These are phyloP conservation scores for Cryptomeria japonica DNA, from an alignment of 75 land plant species.

Conservation along the genomic window DNA sequence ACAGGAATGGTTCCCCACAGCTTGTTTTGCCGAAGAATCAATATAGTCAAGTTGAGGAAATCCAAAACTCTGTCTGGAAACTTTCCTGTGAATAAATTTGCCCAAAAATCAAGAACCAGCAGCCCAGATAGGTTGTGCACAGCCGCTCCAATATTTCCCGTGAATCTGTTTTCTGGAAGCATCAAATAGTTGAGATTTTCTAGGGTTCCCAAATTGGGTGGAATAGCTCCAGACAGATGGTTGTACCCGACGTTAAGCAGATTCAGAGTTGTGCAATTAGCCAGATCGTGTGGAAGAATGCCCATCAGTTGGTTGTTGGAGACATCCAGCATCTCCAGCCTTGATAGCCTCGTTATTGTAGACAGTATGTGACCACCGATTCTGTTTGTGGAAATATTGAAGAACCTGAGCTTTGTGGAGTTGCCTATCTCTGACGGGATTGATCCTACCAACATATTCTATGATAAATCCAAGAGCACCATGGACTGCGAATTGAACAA, in stretches of 20 bases:
- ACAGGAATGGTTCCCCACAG: not conserved
- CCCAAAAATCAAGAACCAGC: not conserved
- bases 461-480: not conserved
- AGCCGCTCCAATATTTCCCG: not conserved
- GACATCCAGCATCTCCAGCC: not conserved
- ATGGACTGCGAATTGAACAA: not conserved
- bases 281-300: not conserved
- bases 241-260: not conserved
- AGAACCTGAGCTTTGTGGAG: not conserved
- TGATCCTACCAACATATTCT: not conserved
- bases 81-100: not conserved
- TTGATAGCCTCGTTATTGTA: not conserved
- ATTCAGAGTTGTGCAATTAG: not conserved
- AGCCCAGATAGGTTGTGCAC: not conserved
- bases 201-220: not conserved
- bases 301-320: not conserved
- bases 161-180: not conserved
- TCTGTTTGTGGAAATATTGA: not conserved
- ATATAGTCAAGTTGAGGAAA: not conserved
- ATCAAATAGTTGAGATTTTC: not conserved
- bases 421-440: not conserved
- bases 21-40: not conserved
- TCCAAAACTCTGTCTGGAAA: not conserved
- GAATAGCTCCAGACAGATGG: not conserved
- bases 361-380: not conserved